A percentile compares a stretch with the other conserved stretches of the same genome.
phyloP scores from a whole-genome alignment of 352 stramenopile genomes.

The Thraustotheca clavata region DNA sequence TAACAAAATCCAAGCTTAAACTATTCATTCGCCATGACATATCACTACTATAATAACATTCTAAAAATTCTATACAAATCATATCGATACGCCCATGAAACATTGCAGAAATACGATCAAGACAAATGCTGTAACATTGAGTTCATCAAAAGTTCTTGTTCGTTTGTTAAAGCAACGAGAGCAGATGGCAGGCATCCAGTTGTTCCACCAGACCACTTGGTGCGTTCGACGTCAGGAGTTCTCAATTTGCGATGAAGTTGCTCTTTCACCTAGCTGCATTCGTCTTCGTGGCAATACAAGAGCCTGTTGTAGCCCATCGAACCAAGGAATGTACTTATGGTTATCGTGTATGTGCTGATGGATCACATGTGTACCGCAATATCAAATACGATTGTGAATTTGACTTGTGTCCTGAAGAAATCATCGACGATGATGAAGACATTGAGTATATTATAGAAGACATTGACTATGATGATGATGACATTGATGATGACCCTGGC shows the following conservation, averaged over 20 bases:
- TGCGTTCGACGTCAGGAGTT: background rate
- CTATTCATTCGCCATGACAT: too few species aligned
- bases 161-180: too few species aligned
- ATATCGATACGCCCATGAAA: too few species aligned
- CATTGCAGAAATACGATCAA: too few species aligned
- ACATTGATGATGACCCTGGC: too few species aligned
- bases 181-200: background rate
- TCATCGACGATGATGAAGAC: background rate
- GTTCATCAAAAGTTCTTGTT: too few species aligned
- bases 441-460: too few species aligned
- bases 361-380: conserved; percentile 15
- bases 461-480: too few species aligned
- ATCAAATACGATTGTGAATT: conserved; percentile 12
- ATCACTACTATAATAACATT: too few species aligned
- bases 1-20: too few species aligned
- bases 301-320: background rate
- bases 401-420: conserved; percentile 16
- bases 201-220: background rate
- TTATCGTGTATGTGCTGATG: background rate
- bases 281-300: background rate
- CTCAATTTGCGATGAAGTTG: background rate
- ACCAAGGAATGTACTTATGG: conserved; percentile 9
- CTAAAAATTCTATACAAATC: too few species aligned
- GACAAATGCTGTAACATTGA: too few species aligned
- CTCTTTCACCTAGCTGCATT: background rate